Evolutionary conservation across 768 basidiomycete species (phyloP), one percentile per base, ranked within the genome.

Genomic region (Collybiopsis luxurians): DNA sequence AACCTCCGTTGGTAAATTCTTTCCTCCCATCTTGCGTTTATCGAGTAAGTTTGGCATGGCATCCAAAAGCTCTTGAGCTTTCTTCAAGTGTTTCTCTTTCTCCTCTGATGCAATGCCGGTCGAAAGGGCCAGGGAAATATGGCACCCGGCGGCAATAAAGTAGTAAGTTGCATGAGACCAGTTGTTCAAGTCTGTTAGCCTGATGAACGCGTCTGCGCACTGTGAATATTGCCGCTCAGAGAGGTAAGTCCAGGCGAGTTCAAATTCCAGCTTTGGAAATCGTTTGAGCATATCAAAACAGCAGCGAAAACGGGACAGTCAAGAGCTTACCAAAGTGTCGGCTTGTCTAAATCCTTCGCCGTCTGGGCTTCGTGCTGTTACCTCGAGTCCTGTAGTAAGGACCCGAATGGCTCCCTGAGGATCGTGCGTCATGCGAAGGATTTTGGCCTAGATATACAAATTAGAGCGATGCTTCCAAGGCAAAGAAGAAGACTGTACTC

Each of bases 141-240:
- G 45, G 43, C 26, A 58, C 64, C 83, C 87, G n/a, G 86, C 88
- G 21, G 87, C 85, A 31, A 90, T 79, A 66, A 86, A 90, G 60
- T 84, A 84, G 67, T 92, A 92, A 10, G 90, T 91, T 2, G 80
- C 88, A 51, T 89, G 90, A 64, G 85, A 86, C 90, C 90, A 92
- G 44, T 73, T 82, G 63, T 91, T 92, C 58, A 90, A 63, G 59
- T 82, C 78, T 4, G 82, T 85, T 60, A 92, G 73, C 55, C 71
- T 75, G 42, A 90, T 61, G 62, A 92, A 90, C 56, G 76, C 75
- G 46, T 87, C 81, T 1, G 87, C 88, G 1, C 86, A 78, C 59
- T 91, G 87, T 59, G 79, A 71, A 54, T 91, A 90, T 56, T 79
- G 74, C 53, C 85, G 70, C 56, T 87, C 78, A 1, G 83, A 76